phyloP scores from a whole-genome alignment of 2,329 filamentous ascomycete genomes.

The Helotiales sp. region DNA sequence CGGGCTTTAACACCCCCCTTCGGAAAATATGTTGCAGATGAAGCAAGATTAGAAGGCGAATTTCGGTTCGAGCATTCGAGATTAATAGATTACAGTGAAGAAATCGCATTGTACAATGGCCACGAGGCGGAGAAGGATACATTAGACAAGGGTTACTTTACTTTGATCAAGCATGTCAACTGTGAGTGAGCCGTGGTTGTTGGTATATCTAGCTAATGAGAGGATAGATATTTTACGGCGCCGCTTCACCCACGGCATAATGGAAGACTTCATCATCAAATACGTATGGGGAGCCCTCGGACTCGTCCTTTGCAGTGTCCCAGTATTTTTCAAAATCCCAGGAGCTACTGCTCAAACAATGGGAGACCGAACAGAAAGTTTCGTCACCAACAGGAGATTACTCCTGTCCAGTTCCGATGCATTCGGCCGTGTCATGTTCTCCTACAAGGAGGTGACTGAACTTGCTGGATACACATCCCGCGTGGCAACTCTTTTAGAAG shows the following conservation, averaged over 20 bases:
- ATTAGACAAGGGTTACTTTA: slow-evolving; percentile 98
- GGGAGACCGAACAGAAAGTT: slow-evolving; percentile 75
- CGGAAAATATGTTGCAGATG: slow-evolving; percentile 96
- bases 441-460: slow-evolving; percentile 96
- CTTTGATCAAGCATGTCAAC: slow-evolving; percentile 98
- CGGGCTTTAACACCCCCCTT: slow-evolving; percentile 93
- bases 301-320: slow-evolving; percentile 88
- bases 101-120: slow-evolving; percentile 88
- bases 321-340: slow-evolving; percentile 93
- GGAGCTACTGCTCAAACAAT: slow-evolving; percentile 62
- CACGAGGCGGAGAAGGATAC: slow-evolving; percentile 96
- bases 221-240: slow-evolving; percentile 75
- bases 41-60: slow-evolving; percentile 91
- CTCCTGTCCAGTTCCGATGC: slow-evolving; percentile 92
- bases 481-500: slow-evolving; percentile 85
- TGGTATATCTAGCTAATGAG: not conserved
- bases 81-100: slow-evolving; percentile 94
- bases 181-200: slow-evolving; percentile 30
- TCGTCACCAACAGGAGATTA: slow-evolving; percentile 93
- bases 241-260: slow-evolving; percentile 96
- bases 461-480: slow-evolving; percentile 93
- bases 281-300: slow-evolving; percentile 98
- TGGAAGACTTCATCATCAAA: slow-evolving; percentile 99
- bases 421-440: slow-evolving; percentile 96
- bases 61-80: slow-evolving; percentile 95